These are phyloP conservation scores for Trypanosoma caninum DNA, from an alignment of 208 protist genomes.

Conservation along the genomic window DNA sequence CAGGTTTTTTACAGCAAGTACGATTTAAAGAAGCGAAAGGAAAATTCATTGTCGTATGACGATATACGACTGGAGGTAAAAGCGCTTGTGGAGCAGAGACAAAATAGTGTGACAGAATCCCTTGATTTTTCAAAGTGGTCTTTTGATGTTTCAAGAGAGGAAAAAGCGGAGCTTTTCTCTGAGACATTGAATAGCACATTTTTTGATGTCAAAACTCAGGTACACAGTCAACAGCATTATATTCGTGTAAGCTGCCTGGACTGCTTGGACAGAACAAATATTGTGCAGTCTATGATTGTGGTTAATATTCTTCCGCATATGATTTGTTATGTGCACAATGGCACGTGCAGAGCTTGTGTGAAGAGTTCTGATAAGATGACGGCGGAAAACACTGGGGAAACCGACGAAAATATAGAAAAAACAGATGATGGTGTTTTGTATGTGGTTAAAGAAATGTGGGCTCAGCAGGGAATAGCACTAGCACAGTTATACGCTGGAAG, in stretches of 20 bases:
- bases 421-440: neutral
- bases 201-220: neutral
- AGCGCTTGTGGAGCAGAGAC: neutral
- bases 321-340: slow-evolving; percentile 37
- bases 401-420: neutral
- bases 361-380: too few relatives aligned
- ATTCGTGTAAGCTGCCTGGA: slow-evolving; percentile 82
- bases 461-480: slow-evolving; percentile 56
- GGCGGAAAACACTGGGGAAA: too few relatives aligned
- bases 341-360: neutral
- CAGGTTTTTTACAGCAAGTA: slow-evolving; percentile 40
- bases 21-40: slow-evolving; percentile 51
- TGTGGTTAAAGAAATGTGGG: slow-evolving; percentile 35
- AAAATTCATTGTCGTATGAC: slow-evolving; percentile 27
- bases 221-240: slow-evolving; percentile 15
- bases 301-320: slow-evolving; percentile 43
- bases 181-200: neutral
- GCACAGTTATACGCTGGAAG: slow-evolving; percentile 74
- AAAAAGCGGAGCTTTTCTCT: too few relatives aligned
- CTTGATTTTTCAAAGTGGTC: slow-evolving; percentile 22
- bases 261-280: slow-evolving; percentile 81
- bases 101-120: neutral
- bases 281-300: slow-evolving; percentile 58
- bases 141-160: neutral
- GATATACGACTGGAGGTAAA: slow-evolving; percentile 29